Evolutionary conservation across 768 basidiomycete species (phyloP).

Genomic region (Russula compacta): DNA sequence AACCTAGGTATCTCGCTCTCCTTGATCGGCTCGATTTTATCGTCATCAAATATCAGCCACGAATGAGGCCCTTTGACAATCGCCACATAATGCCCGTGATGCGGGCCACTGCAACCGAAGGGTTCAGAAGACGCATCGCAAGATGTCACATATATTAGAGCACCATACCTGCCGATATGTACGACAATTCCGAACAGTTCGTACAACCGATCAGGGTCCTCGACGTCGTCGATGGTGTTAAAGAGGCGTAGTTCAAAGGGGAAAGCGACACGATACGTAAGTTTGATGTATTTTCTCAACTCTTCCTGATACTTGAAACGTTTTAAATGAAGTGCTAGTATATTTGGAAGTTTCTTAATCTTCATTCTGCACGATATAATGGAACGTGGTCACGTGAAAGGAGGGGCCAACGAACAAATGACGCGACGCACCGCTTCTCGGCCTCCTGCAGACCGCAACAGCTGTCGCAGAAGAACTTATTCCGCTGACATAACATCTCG

Average conservation of each 20-base stretch:
- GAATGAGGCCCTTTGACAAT: slow-evolving; percentile 74
- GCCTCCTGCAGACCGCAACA: slow-evolving; percentile 97
- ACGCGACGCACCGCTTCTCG: slow-evolving; percentile 72
- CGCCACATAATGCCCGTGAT: slow-evolving; percentile 97
- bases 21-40: slow-evolving; percentile 78
- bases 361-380: slow-evolving; percentile 67
- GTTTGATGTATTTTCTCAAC: slow-evolving; percentile 82
- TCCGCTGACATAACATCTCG: slow-evolving; percentile 96
- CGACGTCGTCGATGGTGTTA: slow-evolving; percentile 92
- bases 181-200: slow-evolving; percentile 95
- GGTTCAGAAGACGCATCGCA: slow-evolving; percentile 4
- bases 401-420: not conserved
- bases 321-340: slow-evolving; percentile 93
- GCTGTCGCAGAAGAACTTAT: slow-evolving; percentile 97
- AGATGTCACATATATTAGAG: not conserved
- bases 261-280: slow-evolving; percentile 94
- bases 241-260: slow-evolving; percentile 91
- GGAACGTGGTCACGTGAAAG: not conserved
- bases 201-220: slow-evolving; percentile 87
- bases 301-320: slow-evolving; percentile 99
- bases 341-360: slow-evolving; percentile 91
- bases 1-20: slow-evolving; percentile 89
- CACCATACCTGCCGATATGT: slow-evolving; percentile 90
- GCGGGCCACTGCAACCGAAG: slow-evolving; percentile 63
- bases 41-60: slow-evolving; percentile 96